Evolutionary conservation across 2,329 filamentous ascomycete species (phyloP), one percentile per base, ranked within the genome.

Genomic region (Didymella keratinophila): DNA sequence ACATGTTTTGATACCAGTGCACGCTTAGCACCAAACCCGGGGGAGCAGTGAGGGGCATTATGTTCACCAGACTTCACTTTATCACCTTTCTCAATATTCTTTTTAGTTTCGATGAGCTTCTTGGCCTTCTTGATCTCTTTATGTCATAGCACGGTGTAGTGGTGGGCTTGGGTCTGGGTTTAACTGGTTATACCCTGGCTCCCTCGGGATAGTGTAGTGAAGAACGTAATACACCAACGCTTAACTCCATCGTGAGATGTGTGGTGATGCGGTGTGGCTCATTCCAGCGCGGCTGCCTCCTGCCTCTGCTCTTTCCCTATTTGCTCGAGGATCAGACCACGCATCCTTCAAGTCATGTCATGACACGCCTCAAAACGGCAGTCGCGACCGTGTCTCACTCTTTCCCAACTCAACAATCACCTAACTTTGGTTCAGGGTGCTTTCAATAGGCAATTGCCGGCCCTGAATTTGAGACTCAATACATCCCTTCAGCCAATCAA

Each of bases 1-100:
- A 67, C 57, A 61, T 63, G 59, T 60, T 71, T 72, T 76, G 73
- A 76, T 76, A 76, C 73, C 73, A 75, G 72, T 75, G 73, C 73
- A 75, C 69, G 64, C 62, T 68, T 68, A 69, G 68, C 71, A 71
- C 69, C 62, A 66, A 66, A 63, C 52, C 56, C 56, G 57, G 60
- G 47, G 61, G 61, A 50, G 58, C 45, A 54, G 51, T 37, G 57
- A 56, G 60, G 60, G 55, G 63, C 63, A 56, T 44, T 63, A 67
- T 63, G 64, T 71, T 73, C 69, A 70, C 61, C 62, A 67, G 56
- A 66, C 58, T 64, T 68, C 60, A 66, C 65, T 62, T 58, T 63
- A 60, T 34, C 56, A 52, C 43, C 65, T 73, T 71, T 58, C 71
- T 66, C 64, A 70, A 71, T 76, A 74, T 73, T 57, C 61, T 71